Evolutionary conservation across 331 rosid species (phyloP).

Genomic region (Stylosanthes scabra): DNA sequence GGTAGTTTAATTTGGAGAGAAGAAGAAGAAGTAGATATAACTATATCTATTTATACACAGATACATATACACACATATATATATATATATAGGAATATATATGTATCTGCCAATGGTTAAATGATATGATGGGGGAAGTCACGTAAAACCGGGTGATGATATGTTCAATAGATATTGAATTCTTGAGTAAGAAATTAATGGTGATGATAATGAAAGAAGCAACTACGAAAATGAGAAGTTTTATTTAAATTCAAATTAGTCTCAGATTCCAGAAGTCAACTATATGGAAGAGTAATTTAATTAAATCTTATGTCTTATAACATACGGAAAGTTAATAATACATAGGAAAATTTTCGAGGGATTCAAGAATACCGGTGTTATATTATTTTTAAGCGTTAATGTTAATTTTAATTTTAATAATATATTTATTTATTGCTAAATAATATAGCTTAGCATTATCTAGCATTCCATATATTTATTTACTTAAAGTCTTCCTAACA

Average conservation of each 20-base stretch:
- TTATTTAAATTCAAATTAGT: background rate
- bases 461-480: no score
- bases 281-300: background rate
- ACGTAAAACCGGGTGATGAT: slow-evolving; percentile 2
- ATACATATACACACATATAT: no score
- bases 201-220: slow-evolving; percentile 30
- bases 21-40: background rate
- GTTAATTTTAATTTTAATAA: no score
- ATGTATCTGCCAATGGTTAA: slow-evolving; percentile 17
- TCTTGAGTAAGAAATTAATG: slow-evolving; percentile 4
- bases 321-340: background rate
- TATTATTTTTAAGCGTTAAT: no score
- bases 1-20: background rate
- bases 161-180: background rate
- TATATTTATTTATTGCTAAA: no score
- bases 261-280: slow-evolving; percentile 24
- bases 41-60: no score
- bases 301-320: no score
- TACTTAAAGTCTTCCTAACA: no score
- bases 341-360: no score
- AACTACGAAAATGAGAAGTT: slow-evolving; percentile 28
- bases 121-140: background rate
- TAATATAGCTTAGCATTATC: no score
- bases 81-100: slow-evolving; percentile 11
- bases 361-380: no score